Percentiles rank a stretch among this genome's conserved stretches.
Conservation (phyloP, 1,284 basidiomycete genomes). For the Rhodofomes roseus region DNA sequence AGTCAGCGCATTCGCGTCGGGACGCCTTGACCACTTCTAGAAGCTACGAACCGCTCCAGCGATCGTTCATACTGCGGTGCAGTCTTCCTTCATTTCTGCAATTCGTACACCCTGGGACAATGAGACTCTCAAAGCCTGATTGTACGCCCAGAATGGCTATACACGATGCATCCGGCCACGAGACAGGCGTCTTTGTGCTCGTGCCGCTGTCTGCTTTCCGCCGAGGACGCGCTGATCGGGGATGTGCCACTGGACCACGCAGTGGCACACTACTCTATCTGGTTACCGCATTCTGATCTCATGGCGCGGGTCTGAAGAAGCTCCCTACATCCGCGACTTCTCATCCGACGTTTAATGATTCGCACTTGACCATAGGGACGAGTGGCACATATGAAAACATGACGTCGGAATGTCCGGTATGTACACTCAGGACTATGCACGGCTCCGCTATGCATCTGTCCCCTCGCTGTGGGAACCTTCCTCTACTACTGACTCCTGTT, state of each 20-base stretch:
- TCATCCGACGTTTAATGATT: background rate
- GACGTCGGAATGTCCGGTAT: background rate
- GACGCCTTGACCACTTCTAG: background rate
- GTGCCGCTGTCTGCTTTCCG: background rate
- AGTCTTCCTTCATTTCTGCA: constrained; percentile 4
- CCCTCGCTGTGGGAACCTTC: background rate
- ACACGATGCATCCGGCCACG: background rate
- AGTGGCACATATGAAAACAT: background rate
- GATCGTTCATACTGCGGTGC: background rate
- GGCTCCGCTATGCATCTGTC: background rate
- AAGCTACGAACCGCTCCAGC: background rate
- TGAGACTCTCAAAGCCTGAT: background rate
- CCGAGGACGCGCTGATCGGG: background rate
- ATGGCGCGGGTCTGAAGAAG: background rate
- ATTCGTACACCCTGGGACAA: constrained; percentile 2
- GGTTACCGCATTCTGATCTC: background rate
- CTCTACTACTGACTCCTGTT: background rate
- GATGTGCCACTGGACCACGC: constrained; percentile 1
- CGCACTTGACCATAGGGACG: background rate
- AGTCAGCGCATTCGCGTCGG: no score
- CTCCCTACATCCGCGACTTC: background rate
- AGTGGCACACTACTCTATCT: constrained; percentile 2
- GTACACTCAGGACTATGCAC: background rate
- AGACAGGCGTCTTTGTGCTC: background rate
- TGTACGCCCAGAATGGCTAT: constrained; percentile 1